Evolutionary conservation across 805 yeast species (phyloP).

Genomic region (Candida taoyuanica): DNA sequence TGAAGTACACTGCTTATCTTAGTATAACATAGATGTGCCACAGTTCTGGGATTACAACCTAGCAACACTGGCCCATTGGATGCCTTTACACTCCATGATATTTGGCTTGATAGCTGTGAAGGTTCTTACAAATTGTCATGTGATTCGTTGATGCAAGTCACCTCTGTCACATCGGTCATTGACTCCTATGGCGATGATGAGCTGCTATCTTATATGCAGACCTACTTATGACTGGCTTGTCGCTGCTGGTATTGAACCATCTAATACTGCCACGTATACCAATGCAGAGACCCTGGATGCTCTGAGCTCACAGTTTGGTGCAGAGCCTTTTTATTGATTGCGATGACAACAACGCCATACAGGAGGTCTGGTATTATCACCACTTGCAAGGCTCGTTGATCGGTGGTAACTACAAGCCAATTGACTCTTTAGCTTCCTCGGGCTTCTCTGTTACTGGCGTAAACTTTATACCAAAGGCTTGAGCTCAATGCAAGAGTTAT

Average conservation of each 20-base stretch:
- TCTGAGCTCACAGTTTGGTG: constrained; percentile 45
- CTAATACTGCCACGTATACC: constrained; percentile 49
- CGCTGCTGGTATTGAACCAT: constrained; percentile 70
- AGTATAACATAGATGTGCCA: too few relatives aligned
- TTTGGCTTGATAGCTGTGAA: constrained; percentile 86
- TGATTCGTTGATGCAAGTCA: constrained; percentile 51
- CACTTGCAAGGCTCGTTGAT: constrained; percentile 67
- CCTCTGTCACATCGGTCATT: constrained; percentile 43
- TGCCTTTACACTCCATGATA: constrained; percentile 74
- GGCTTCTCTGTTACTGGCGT: constrained; percentile 70
- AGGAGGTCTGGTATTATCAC: constrained; percentile 71
- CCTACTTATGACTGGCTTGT: constrained; percentile 58
- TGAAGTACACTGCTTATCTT: too few relatives aligned
- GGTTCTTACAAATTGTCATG: constrained; percentile 81
- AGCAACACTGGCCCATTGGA: constrained; percentile 64
- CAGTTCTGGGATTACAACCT: constrained; percentile 92
- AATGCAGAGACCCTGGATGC: constrained; percentile 51
- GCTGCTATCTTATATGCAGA: constrained; percentile 51
- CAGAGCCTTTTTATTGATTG: constrained; percentile 58
- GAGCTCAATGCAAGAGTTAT: too few relatives aligned
- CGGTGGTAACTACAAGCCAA: constrained; percentile 57
- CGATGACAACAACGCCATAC: constrained; percentile 42
- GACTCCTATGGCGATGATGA: constrained; percentile 36
- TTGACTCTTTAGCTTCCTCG: constrained; percentile 50
- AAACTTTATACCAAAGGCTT: constrained; percentile 45